phyloP scores from a whole-genome alignment of 2,329 filamentous ascomycete species.

The Calonectria crousiana region DNA sequence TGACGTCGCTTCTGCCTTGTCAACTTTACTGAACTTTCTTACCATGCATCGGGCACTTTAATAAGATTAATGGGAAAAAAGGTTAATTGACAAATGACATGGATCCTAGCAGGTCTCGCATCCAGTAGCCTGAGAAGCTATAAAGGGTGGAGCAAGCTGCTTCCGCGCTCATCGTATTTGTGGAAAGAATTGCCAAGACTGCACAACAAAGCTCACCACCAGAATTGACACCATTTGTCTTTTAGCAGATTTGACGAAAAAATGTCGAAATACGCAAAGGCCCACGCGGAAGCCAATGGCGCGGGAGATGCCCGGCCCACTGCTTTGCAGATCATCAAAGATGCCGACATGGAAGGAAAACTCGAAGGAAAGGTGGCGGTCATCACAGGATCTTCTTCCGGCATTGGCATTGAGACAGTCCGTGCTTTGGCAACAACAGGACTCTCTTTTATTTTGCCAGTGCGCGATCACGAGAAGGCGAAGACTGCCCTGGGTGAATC shows the following conservation, averaged over 20 bases:
- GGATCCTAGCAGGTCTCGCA: background rate
- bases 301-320: background rate
- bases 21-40: background rate
- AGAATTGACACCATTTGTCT: background rate
- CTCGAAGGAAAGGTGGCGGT: background rate
- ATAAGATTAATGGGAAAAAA: background rate
- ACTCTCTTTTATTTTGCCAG: conserved; percentile 48
- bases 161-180: background rate
- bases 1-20: background rate
- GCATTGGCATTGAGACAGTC: background rate
- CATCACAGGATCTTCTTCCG: background rate
- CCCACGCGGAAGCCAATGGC: background rate
- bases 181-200: background rate
- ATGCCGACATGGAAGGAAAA: background rate
- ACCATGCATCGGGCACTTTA: background rate
- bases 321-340: background rate
- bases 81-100: background rate
- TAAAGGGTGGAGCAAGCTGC: background rate
- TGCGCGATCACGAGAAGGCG: conserved; percentile 49
- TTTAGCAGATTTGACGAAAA: background rate
- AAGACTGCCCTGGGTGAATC: conserved; percentile 41
- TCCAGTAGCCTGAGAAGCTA: background rate
- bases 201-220: background rate
- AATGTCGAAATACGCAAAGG: background rate
- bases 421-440: background rate